These are phyloP conservation scores for Calonectria pteridis DNA, from an alignment of 2,329 filamentous ascomycete genomes.

Conservation along the genomic window DNA sequence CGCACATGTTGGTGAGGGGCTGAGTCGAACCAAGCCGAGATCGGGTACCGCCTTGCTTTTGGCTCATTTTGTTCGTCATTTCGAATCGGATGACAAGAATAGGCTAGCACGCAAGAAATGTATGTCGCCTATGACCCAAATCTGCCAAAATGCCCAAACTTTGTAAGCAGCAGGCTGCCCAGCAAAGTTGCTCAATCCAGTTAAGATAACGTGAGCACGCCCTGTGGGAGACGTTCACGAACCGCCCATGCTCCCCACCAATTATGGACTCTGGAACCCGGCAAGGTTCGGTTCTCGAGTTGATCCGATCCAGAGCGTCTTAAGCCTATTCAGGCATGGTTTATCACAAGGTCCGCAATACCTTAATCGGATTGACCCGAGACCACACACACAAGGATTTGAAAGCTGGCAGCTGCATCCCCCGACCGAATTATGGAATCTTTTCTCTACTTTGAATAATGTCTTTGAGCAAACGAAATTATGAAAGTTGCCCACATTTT, in stretches of 20 bases:
- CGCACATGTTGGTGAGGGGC: neutral
- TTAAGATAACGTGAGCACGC: neutral
- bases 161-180: neutral
- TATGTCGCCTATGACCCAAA: neutral
- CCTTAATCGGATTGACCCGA: neutral
- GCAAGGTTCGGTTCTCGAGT: neutral
- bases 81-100: too few species aligned
- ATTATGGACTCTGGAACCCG: neutral
- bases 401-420: neutral
- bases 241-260: neutral
- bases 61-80: neutral
- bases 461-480: neutral
- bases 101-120: neutral
- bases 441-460: neutral
- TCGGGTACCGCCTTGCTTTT: neutral
- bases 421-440: neutral
- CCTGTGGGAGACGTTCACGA: neutral
- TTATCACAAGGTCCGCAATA: neutral
- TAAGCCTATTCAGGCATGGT: neutral
- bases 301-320: neutral
- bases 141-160: neutral
- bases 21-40: neutral
- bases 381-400: neutral
- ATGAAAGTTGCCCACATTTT: neutral
- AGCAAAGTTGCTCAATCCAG: neutral